A percentile compares a stretch with the other conserved stretches of the same genome.
Conservation (phyloP, 2,329 filamentous ascomycete genomes). For the Lasiodiplodia gonubiensis region DNA sequence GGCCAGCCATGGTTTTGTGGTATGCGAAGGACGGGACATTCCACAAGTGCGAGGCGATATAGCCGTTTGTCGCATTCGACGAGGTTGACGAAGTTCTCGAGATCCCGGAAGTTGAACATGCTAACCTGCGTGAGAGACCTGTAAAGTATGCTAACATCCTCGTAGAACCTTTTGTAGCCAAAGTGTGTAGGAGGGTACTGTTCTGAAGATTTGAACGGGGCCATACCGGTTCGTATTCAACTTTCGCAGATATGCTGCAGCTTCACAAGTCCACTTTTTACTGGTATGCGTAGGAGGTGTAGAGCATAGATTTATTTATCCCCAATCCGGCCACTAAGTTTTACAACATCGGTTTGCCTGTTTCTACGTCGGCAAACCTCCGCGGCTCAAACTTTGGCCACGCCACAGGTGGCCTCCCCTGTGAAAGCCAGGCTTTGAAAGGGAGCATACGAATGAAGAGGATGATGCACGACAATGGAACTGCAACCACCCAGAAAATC, state of each 20-base stretch:
- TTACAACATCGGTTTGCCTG: neutral
- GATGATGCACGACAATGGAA: neutral
- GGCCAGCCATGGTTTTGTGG: neutral
- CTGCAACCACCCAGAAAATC: neutral
- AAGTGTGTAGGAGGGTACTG: neutral
- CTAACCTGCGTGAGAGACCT: neutral
- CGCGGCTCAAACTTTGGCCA: neutral
- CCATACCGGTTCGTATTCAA: neutral
- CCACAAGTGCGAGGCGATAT: neutral
- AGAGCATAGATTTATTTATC: neutral
- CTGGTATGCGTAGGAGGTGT: neutral
- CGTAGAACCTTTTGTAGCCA: neutral
- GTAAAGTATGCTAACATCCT: neutral
- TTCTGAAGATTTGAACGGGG: neutral
- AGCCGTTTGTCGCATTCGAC: neutral
- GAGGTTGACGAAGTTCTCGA: neutral
- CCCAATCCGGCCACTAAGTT: neutral
- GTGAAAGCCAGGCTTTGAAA: too few species aligned
- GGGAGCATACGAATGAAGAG: too few species aligned
- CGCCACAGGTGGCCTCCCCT: too few species aligned
- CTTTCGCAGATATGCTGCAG: neutral
- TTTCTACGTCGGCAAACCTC: neutral
- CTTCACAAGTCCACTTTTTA: neutral
- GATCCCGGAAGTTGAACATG: neutral
- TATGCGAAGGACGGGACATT: neutral